Percentiles rank a stretch among this genome's conserved stretches.
Evolutionary conservation across 2,329 filamentous ascomycete genomes (phyloP).

Genomic region (Claviceps africana): DNA sequence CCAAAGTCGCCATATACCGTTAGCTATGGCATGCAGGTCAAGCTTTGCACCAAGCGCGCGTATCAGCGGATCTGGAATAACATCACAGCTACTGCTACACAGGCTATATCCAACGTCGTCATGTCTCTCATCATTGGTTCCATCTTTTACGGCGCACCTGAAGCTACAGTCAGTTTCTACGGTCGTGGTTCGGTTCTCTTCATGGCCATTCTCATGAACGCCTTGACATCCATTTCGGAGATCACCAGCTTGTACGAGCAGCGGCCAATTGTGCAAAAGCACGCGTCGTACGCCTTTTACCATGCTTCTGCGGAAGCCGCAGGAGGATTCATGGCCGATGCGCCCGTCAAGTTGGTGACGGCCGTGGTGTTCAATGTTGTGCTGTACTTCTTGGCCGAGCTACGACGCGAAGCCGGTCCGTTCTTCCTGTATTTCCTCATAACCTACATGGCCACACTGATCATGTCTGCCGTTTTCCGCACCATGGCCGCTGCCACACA

Average conservation of each 20-base stretch:
- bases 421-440: conserved; percentile 71
- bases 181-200: conserved; percentile 44
- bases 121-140: conserved; percentile 48
- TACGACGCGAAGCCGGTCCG: conserved; percentile 42
- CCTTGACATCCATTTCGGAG: conserved; percentile 42
- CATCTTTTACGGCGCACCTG: conserved; percentile 39
- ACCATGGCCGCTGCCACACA: conserved; percentile 58
- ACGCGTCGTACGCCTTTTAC: conserved; percentile 35
- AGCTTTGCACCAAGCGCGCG: conserved; percentile 34
- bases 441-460: conserved; percentile 51
- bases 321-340: conserved; percentile 38
- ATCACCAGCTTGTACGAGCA: conserved; percentile 31
- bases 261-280: conserved; percentile 35
- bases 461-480: conserved; percentile 65
- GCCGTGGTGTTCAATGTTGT: conserved; percentile 38
- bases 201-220: conserved; percentile 46
- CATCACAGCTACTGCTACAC: conserved; percentile 31
- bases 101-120: conserved; percentile 33
- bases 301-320: conserved; percentile 39
- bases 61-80: conserved; percentile 40
- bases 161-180: conserved; percentile 37
- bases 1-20: conserved; percentile 45
- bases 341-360: conserved; percentile 42
- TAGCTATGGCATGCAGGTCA: conserved; percentile 38
- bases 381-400: conserved; percentile 41